Evolutionary conservation across 306 rosid species (phyloP).

Genomic region (Castanopsis chinensis): DNA sequence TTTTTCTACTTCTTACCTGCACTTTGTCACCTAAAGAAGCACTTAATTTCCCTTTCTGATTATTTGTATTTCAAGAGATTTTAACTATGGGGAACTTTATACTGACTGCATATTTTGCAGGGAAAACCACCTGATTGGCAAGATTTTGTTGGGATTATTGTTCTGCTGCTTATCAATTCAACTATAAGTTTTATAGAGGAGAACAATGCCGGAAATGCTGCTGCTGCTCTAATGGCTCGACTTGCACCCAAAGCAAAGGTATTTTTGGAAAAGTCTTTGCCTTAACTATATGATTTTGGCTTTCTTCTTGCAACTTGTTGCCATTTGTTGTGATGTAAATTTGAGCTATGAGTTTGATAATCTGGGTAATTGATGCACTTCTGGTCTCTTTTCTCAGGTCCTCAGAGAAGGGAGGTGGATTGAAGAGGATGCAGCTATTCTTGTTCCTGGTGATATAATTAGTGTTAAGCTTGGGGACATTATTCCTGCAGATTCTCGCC

Average conservation of each 20-base stretch:
- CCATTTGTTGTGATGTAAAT: background rate
- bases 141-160: slow-evolving; percentile 73
- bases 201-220: slow-evolving; percentile 91
- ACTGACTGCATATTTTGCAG: slow-evolving; percentile 31
- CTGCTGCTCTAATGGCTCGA: slow-evolving; percentile 83
- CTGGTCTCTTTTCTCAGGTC: slow-evolving; percentile 36
- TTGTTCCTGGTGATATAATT: slow-evolving; percentile 82
- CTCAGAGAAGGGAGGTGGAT: slow-evolving; percentile 79
- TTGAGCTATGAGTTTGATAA: background rate
- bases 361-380: background rate
- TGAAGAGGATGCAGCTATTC: slow-evolving; percentile 74
- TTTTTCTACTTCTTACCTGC: background rate
- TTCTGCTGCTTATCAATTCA: slow-evolving; percentile 67
- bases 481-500: slow-evolving; percentile 84
- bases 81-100: background rate
- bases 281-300: background rate
- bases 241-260: slow-evolving; percentile 91
- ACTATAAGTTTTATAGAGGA: slow-evolving; percentile 86
- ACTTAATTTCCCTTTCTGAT: background rate
- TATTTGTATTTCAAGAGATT: background rate
- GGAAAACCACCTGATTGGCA: slow-evolving; percentile 88
- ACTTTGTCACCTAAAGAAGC: background rate
- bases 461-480: slow-evolving; percentile 84
- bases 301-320: background rate
- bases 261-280: background rate